Evolutionary conservation across 192 early-diverging fungal genomes (phyloP), one percentile per base, ranked within the genome.

Genomic region (Dispira simplex): DNA sequence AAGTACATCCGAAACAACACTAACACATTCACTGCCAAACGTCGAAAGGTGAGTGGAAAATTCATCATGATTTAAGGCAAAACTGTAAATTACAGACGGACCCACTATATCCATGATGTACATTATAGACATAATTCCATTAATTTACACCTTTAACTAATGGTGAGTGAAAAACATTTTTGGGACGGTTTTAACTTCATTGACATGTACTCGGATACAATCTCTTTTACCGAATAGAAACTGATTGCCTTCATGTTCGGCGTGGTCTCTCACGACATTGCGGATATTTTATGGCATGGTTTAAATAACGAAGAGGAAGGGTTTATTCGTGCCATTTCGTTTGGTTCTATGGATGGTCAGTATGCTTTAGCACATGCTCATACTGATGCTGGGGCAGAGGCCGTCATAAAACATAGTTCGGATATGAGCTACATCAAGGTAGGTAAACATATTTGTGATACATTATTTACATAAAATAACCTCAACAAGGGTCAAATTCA

Each of bases 271-370:
- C 54, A 56, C 25, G 54, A 56, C 10, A 26, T 56, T 25, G 54
- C 54, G 23, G 54, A 56, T 26, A 26, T 56, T 10, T 20, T 56
- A 3, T 56, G 54, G 54, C 54, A 56, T 10, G 54, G 54, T 14
- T 26, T 25, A 13, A 56, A 56, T 27, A 56, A 56, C 27, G 10
- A 56, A 26, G 23, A 56, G 25, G 54, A 56, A 27, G 54, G 54
- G 10, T 56, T 56, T 26, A 56, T 56, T 26, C 54, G 54, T 20
- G 54, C 54, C 13, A 26, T 56, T 4, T 56, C 54, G 3, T 26
- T 56, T 4, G 54, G 54, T 4, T 56, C 54, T 13, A 56, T 56
- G 54, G 54, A 56, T 20, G 25, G 54, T 27, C 54, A 56, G 20
- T 56, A 56, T 10, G 54, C 3, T 26, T 13, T 26, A 26, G 54